Evolutionary conservation across 179 eudicot genomes (phyloP).

Genomic region (Silene coronaria): DNA sequence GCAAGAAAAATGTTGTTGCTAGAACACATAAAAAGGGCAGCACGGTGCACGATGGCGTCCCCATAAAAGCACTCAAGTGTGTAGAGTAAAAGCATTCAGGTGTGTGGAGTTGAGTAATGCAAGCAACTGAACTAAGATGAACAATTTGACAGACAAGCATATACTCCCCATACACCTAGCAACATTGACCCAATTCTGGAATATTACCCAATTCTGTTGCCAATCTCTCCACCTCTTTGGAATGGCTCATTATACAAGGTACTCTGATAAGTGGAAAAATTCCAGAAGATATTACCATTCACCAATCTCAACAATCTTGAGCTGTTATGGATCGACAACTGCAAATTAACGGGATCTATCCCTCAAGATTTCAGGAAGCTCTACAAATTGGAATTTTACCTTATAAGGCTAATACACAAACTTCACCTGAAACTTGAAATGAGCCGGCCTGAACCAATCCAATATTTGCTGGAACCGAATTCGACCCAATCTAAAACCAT

Average conservation of each 20-base stretch:
- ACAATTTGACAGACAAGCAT: neutral
- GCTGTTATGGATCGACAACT: rapidly evolving
- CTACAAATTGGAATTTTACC: neutral
- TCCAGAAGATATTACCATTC: conserved; percentile 19
- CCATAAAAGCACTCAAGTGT: neutral
- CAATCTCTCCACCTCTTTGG: conserved; percentile 29
- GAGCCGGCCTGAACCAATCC: too few species aligned
- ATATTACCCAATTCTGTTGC: conserved; percentile 19
- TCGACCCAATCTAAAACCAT: too few species aligned
- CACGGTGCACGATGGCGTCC: too few species aligned
- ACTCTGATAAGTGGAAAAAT: conserved; percentile 17
- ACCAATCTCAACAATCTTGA: conserved; percentile 17
- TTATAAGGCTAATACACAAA: too few species aligned
- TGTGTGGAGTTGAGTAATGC: neutral
- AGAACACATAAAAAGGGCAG: conserved; percentile 7
- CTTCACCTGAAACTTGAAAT: too few species aligned
- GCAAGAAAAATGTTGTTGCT: neutral
- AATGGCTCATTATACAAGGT: neutral
- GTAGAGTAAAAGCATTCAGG: neutral
- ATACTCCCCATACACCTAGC: neutral
- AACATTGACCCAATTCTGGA: conserved; percentile 3
- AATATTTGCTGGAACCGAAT: too few species aligned
- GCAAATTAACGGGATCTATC: conserved; percentile 18
- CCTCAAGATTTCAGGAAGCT: conserved; percentile 21
- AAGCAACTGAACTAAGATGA: neutral